These are phyloP conservation scores for Scedosporium dehoogii DNA, from an alignment of 2,329 filamentous ascomycete species.

Conservation along the genomic window DNA sequence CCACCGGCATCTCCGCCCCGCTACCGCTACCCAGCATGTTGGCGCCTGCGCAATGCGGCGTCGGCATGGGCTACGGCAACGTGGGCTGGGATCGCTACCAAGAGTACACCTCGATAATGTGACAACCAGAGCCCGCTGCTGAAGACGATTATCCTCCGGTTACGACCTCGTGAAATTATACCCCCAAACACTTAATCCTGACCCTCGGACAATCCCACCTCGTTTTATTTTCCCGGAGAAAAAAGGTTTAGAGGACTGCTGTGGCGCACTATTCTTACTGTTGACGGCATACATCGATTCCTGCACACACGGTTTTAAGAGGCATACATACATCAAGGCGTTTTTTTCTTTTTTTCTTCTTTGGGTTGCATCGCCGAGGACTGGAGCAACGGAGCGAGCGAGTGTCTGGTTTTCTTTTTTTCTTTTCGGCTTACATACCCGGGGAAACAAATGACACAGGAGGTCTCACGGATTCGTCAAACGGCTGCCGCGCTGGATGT, in stretches of 20 bases:
- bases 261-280: neutral
- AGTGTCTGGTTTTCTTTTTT: neutral
- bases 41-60: conserved; percentile 66
- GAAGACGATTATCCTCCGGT: conserved; percentile 36
- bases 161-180: conserved; percentile 22
- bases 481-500: neutral
- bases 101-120: conserved; percentile 82
- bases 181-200: neutral
- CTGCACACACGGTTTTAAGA: neutral
- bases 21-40: conserved; percentile 82
- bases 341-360: conserved; percentile 2
- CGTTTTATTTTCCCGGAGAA: conserved; percentile 6
- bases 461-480: conserved; percentile 1
- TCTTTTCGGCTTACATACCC: neutral
- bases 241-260: conserved; percentile 2
- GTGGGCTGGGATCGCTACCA: conserved; percentile 66
- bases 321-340: neutral
- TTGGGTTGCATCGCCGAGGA: conserved; percentile 3
- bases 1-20: conserved; percentile 61
- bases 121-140: conserved; percentile 49
- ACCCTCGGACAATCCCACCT: conserved; percentile 5
- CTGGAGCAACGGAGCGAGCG: conserved; percentile 1
- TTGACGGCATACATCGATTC: conserved; percentile 2
- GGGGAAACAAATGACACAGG: neutral
- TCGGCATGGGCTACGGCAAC: conserved; percentile 23